Conservation (phyloP, 495 filamentous ascomycete species). For the Lichina pygmaea region DNA sequence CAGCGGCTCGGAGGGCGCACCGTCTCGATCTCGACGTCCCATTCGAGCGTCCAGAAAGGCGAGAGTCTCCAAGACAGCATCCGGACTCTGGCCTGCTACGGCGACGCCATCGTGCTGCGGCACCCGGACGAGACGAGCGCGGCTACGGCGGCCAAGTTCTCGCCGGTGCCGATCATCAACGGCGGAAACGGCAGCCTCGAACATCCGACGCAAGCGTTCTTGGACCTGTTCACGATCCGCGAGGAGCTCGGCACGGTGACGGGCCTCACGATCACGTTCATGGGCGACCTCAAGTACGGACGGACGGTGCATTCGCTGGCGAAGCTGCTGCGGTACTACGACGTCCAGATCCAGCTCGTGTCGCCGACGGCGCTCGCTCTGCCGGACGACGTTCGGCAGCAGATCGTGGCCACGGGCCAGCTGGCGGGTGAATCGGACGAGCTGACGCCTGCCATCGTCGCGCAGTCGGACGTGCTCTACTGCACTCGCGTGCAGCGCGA, state of each 20-base stretch:
- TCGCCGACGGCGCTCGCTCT: conserved; percentile 55
- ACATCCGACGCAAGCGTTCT: conserved; percentile 91
- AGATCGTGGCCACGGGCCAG: conserved; percentile 45
- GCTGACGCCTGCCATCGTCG: conserved; percentile 64
- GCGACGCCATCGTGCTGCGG: conserved; percentile 78
- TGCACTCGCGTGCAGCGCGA: conserved; percentile 94
- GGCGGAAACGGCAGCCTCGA: conserved; percentile 86
- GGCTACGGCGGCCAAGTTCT: conserved; percentile 57
- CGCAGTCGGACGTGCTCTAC: conserved; percentile 70
- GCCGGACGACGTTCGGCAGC: conserved; percentile 41
- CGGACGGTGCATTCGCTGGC: conserved; percentile 84
- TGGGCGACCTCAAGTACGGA: conserved; percentile 76
- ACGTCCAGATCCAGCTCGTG: conserved; percentile 78
- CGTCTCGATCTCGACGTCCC: conserved; percentile 45
- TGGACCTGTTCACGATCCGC: conserved; percentile 96
- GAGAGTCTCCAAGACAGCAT: conserved; percentile 83
- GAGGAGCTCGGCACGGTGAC: conserved; percentile 90
- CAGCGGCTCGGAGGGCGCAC: conserved; percentile 76
- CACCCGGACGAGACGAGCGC: conserved; percentile 63
- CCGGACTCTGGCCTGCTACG: conserved; percentile 78
- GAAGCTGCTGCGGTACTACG: conserved; percentile 81
- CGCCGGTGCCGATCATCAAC: conserved; percentile 79
- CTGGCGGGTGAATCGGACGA: conserved; percentile 42
- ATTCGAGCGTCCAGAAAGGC: conserved; percentile 76
- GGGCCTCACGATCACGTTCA: conserved; percentile 83